phyloP scores from a whole-genome alignment of 169 alveolate species.

The Plasmodium gaboni region DNA sequence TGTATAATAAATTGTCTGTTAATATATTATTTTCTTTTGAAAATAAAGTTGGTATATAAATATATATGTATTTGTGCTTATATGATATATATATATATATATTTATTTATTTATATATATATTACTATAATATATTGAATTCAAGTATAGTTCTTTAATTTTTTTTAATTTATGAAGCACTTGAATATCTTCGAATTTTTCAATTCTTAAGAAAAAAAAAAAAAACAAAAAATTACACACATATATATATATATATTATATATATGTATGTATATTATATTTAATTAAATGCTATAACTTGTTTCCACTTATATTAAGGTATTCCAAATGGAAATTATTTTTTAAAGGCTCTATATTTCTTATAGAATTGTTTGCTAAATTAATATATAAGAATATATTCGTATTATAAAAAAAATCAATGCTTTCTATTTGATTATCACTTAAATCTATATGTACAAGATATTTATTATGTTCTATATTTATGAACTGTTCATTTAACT shows the following conservation, averaged over 20 bases:
- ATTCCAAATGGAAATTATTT: conserved; percentile 40
- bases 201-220: conserved; percentile 23
- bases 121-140: conserved; percentile 72
- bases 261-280: no score
- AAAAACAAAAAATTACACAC: background rate
- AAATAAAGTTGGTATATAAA: background rate
- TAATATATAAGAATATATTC: conserved; percentile 10
- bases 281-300: conserved; percentile 17
- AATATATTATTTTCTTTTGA: conserved; percentile 32
- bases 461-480: conserved; percentile 38
- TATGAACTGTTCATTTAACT: conserved; percentile 45
- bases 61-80: background rate
- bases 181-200: conserved; percentile 59
- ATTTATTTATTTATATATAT: background rate
- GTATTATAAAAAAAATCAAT: conserved; percentile 46
- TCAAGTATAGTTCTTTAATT: conserved; percentile 47
- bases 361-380: conserved; percentile 54
- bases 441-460: conserved; percentile 43
- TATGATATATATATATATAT: background rate
- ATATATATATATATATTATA: no score
- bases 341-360: conserved; percentile 34
- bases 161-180: conserved; percentile 26
- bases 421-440: conserved; percentile 53
- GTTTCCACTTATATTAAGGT: conserved; percentile 66
- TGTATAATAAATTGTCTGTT: conserved; percentile 16